Percentiles rank a stretch among this genome's conserved stretches.
Conservation (phyloP, 208 protist genomes). For the Balamuthia mandrillaris region DNA sequence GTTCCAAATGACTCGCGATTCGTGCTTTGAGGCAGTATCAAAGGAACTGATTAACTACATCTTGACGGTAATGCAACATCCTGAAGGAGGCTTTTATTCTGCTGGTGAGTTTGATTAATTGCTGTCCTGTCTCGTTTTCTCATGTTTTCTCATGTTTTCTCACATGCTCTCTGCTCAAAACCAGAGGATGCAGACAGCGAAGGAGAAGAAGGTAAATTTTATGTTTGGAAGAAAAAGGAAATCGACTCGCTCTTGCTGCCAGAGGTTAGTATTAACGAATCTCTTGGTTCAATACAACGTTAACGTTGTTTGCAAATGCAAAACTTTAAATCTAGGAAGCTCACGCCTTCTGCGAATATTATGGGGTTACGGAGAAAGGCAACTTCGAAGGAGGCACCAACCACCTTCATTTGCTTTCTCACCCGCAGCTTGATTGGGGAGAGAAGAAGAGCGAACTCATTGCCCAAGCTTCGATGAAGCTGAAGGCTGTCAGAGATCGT, state of each 20-base stretch:
- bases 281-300: too few relatives aligned
- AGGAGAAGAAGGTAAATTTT: slow-evolving; percentile 50
- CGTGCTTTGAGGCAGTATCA: background rate
- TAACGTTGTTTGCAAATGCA: too few relatives aligned
- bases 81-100: slow-evolving; percentile 45
- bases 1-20: slow-evolving; percentile 22
- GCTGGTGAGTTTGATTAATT: background rate
- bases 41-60: slow-evolving; percentile 39
- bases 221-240: slow-evolving; percentile 45
- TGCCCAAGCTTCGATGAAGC: background rate
- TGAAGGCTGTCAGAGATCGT: background rate
- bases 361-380: background rate
- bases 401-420: slow-evolving; percentile 12
- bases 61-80: background rate
- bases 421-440: slow-evolving; percentile 19
- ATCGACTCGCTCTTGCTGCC: background rate
- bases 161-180: too few relatives aligned
- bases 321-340: background rate
- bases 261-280: background rate
- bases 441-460: slow-evolving; percentile 5
- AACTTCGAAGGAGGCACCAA: slow-evolving; percentile 31
- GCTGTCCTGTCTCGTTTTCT: background rate
- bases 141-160: background rate
- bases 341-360: background rate
- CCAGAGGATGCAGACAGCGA: slow-evolving; percentile 39